Evolutionary conservation across 2,329 filamentous ascomycete species (phyloP), one percentile per base, ranked within the genome.

Genomic region (Phoma sp.): DNA sequence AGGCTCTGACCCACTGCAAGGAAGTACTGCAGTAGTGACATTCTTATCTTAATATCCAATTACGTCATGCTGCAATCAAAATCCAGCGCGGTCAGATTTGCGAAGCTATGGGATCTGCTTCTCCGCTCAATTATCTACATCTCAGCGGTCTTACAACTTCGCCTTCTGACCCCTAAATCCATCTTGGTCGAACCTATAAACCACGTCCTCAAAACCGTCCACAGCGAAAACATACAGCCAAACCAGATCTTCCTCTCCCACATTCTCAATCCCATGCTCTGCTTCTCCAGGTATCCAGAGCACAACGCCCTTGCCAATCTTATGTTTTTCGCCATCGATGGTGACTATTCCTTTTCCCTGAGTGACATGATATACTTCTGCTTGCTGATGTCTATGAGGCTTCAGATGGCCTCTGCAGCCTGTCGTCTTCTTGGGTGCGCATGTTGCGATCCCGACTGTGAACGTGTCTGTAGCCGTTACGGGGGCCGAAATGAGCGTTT

Each of bases 211-310:
- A 63, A 79, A 78, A 4, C 53, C 57, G 18, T 67, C 67, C n/a
- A 64, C 68, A 0, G 77, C 66, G 61, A 78, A 78, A 3, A 72
- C 71, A 67, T 78, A 79, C 47, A 78, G 65, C 75, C 75, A 78
- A 46, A 58, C 64, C 46, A 78, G 53, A 4, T 70, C 64, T 27
- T 66, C 68, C 0, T 60, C 61, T 5, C 56, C 58, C 2, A 30
- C 35, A 43, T 61, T 62, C 55, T 60, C 57, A 45, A 78, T 68
- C 2, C 72, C 75, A 66, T 80, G 78, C 61, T 78, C 74, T 2
- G 76, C 74, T 68, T 79, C 64, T 0, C 75, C 74, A 0, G 78
- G 78, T 30, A 80, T 76, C 54, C 72, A 80, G 1, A 79, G 66
- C 7, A 72, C 69, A 42, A 61, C 68, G 4, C 76, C 77, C 24